phyloP scores from a whole-genome alignment of 306 rosid genomes.

The Cucumis sativus region DNA sequence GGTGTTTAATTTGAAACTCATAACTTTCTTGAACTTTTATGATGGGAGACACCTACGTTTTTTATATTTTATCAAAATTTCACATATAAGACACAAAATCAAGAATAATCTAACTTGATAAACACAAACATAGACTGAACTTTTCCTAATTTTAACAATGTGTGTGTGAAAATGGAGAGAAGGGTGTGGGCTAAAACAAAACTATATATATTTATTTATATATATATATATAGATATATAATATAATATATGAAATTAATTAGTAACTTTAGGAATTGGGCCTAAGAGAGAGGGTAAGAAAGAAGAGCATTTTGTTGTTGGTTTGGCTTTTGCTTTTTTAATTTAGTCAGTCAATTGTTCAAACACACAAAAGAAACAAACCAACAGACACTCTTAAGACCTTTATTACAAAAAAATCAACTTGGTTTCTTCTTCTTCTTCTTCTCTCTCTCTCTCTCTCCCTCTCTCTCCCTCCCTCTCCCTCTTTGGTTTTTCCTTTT shows the following conservation, averaged over 20 bases:
- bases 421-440: conserved; percentile 8
- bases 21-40: too few species aligned
- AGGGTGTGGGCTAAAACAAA: conserved; percentile 9
- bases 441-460: too few species aligned
- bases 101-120: too few species aligned
- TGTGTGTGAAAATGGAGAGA: background rate
- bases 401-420: conserved; percentile 2
- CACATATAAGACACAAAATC: too few species aligned
- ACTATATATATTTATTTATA: background rate
- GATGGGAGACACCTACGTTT: too few species aligned
- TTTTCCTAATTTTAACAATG: too few species aligned
- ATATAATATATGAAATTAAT: too few species aligned
- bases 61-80: too few species aligned
- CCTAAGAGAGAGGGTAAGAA: conserved; percentile 25
- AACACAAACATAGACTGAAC: too few species aligned
- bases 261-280: background rate
- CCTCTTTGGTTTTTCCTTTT: background rate
- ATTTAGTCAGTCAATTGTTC: conserved; percentile 39
- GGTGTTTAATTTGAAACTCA: too few species aligned
- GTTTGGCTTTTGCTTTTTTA: conserved; percentile 62
- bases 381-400: conserved; percentile 8
- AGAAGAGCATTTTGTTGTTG: conserved; percentile 33
- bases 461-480: background rate
- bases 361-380: conserved; percentile 25
- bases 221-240: too few species aligned